phyloP scores from a whole-genome alignment of 176 grass and related monocot genomes.

The Juncus effusus region DNA sequence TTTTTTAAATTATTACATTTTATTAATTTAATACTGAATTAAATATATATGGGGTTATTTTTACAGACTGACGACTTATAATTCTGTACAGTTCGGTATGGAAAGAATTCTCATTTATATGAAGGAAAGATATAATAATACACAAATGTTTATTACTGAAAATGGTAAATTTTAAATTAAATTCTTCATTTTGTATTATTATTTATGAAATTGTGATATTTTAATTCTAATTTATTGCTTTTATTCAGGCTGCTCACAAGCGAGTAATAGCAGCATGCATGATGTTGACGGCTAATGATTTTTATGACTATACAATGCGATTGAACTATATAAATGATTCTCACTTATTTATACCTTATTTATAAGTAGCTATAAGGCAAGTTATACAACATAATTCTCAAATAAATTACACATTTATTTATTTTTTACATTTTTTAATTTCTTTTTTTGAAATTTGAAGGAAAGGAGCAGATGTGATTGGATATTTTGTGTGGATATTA shows the following conservation, averaged over 20 bases:
- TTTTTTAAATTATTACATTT: not conserved
- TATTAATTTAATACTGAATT: slow-evolving; percentile 3
- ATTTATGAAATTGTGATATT: not conserved
- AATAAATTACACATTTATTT: not conserved
- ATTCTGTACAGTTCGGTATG: slow-evolving; percentile 40
- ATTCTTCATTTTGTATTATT: not conserved
- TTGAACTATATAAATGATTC: slow-evolving; percentile 29
- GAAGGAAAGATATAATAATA: slow-evolving; percentile 62
- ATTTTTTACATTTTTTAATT: not conserved
- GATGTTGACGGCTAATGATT: slow-evolving; percentile 10
- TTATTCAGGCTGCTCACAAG: slow-evolving; percentile 43
- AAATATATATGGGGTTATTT: not conserved
- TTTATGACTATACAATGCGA: slow-evolving; percentile 30
- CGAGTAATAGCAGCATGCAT: slow-evolving; percentile 26
- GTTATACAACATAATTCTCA: not conserved
- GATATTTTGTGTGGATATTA: slow-evolving; percentile 57
- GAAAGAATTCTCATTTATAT: slow-evolving; percentile 41
- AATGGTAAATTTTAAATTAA: slow-evolving; percentile 37
- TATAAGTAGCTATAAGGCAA: slow-evolving; percentile 46
- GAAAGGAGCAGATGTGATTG: slow-evolving; percentile 50
- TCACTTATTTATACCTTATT: slow-evolving; percentile 20
- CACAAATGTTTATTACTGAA: slow-evolving; percentile 49
- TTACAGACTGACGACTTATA: slow-evolving; percentile 41
- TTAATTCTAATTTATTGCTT: not conserved
- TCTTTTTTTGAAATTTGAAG: slow-evolving; percentile 11